A percentile compares a stretch with the other conserved stretches of the same genome.
These are phyloP conservation scores for Microstroma glucosiphilum DNA, from an alignment of 1,284 basidiomycete species.

Conservation along the genomic window DNA sequence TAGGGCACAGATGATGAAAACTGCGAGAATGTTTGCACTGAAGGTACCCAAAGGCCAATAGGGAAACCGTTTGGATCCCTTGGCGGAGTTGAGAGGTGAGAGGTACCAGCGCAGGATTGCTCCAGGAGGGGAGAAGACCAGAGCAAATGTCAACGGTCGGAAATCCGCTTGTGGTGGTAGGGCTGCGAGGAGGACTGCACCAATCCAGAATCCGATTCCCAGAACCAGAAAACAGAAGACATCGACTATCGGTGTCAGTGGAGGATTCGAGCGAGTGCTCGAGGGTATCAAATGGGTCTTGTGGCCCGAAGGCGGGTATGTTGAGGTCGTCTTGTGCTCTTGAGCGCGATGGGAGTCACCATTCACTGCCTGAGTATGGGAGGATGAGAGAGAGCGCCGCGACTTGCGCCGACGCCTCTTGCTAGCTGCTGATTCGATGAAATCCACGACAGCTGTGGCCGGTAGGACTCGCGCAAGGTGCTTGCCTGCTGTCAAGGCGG, in stretches of 20 bases:
- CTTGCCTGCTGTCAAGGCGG: slow-evolving; percentile 26
- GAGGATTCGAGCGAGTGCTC: background rate
- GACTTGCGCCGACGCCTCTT: background rate
- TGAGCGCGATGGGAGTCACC: too few relatives aligned
- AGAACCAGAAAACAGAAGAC: slow-evolving; percentile 13
- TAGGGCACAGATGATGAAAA: slow-evolving; percentile 22
- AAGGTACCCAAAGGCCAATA: slow-evolving; percentile 79
- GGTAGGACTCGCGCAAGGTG: slow-evolving; percentile 19
- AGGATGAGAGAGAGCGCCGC: background rate
- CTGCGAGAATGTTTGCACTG: slow-evolving; percentile 70
- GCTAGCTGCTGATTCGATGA: background rate
- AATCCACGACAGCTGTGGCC: background rate
- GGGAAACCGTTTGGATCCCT: slow-evolving; percentile 66
- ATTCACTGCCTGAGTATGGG: too few relatives aligned
- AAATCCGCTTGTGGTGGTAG: slow-evolving; percentile 62
- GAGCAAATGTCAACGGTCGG: slow-evolving; percentile 73
- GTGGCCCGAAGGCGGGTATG: too few relatives aligned
- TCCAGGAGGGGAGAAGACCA: slow-evolving; percentile 84
- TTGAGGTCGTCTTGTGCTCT: too few relatives aligned
- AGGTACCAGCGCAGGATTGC: slow-evolving; percentile 76
- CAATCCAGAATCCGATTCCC: slow-evolving; percentile 51
- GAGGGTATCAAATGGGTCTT: too few relatives aligned
- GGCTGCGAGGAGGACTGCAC: slow-evolving; percentile 70
- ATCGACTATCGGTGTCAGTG: background rate
- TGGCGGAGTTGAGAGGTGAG: slow-evolving; percentile 62